These are phyloP conservation scores for Clarireedia monteithiana DNA, from an alignment of 2,329 filamentous ascomycete species.

Conservation along the genomic window DNA sequence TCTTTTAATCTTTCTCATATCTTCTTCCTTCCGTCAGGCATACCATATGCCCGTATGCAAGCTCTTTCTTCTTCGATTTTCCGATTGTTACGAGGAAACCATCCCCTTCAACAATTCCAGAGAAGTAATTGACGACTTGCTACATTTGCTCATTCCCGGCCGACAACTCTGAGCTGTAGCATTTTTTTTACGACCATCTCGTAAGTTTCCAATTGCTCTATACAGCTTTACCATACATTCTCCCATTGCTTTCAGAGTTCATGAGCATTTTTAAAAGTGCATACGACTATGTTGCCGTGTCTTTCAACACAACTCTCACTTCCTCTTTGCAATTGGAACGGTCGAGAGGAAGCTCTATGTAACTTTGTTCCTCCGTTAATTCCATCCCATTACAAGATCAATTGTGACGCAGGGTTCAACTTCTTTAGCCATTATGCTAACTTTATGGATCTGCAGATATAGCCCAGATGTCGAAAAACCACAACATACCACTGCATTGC, in stretches of 20 bases:
- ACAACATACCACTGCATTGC: slow-evolving; percentile 63
- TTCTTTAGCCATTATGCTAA: slow-evolving; percentile 4
- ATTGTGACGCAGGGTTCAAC: background rate
- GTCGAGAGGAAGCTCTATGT: too few species aligned
- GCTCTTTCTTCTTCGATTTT: slow-evolving; percentile 5
- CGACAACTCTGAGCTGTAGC: background rate
- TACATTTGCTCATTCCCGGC: slow-evolving; percentile 24
- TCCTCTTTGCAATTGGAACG: background rate
- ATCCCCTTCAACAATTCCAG: slow-evolving; percentile 8
- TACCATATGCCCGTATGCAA: background rate
- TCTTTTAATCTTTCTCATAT: background rate
- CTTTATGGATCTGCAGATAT: slow-evolving; percentile 1
- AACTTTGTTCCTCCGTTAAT: background rate
- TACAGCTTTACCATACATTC: background rate
- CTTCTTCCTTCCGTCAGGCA: slow-evolving; percentile 10
- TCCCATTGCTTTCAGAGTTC: background rate
- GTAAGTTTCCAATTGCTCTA: background rate
- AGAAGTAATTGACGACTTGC: slow-evolving; percentile 18
- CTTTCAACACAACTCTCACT: background rate
- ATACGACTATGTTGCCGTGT: too few species aligned
- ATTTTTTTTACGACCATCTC: slow-evolving; percentile 1
- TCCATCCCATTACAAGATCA: background rate
- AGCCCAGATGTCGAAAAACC: slow-evolving; percentile 19
- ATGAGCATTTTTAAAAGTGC: too few species aligned
- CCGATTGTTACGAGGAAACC: slow-evolving; percentile 3